phyloP scores from a whole-genome alignment of 2,329 filamentous ascomycete genomes.

The Aspergillus sp. region DNA sequence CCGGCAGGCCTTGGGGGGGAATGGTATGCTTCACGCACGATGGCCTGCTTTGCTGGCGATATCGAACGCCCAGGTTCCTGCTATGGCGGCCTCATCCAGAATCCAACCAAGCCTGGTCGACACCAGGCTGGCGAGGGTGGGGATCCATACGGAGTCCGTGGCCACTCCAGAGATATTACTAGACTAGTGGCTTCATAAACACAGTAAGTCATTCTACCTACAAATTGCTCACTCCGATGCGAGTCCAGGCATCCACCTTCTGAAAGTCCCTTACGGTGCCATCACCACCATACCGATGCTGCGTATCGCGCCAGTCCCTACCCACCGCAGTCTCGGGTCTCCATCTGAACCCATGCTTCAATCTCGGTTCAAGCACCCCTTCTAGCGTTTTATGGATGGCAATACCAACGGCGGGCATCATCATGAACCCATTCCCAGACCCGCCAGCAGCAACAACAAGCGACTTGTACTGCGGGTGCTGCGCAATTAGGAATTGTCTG shows the following conservation, averaged over 20 bases:
- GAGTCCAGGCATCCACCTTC: slow-evolving; percentile 38
- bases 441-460: slow-evolving; percentile 44
- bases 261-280: slow-evolving; percentile 51
- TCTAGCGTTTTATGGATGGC: slow-evolving; percentile 51
- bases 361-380: slow-evolving; percentile 40
- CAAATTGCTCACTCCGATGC: not conserved
- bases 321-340: slow-evolving; percentile 49
- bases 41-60: too few relatives aligned
- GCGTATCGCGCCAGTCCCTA: slow-evolving; percentile 48
- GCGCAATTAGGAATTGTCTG: slow-evolving; percentile 53
- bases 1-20: too few relatives aligned
- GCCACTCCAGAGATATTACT: too few relatives aligned
- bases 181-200: too few relatives aligned
- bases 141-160: too few relatives aligned
- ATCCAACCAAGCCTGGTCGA: too few relatives aligned
- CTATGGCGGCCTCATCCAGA: too few relatives aligned
- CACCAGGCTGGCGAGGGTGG: too few relatives aligned
- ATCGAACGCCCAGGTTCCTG: too few relatives aligned
- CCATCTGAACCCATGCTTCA: slow-evolving; percentile 50
- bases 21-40: too few relatives aligned
- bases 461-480: slow-evolving; percentile 46
- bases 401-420: slow-evolving; percentile 49
- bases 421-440: slow-evolving; percentile 39
- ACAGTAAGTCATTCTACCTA: too few relatives aligned
- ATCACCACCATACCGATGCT: slow-evolving; percentile 48